Percentiles rank a stretch among this genome's conserved stretches.
phyloP scores from a whole-genome alignment of 2,329 filamentous ascomycete species.

The Cladosporium cucumerinum region DNA sequence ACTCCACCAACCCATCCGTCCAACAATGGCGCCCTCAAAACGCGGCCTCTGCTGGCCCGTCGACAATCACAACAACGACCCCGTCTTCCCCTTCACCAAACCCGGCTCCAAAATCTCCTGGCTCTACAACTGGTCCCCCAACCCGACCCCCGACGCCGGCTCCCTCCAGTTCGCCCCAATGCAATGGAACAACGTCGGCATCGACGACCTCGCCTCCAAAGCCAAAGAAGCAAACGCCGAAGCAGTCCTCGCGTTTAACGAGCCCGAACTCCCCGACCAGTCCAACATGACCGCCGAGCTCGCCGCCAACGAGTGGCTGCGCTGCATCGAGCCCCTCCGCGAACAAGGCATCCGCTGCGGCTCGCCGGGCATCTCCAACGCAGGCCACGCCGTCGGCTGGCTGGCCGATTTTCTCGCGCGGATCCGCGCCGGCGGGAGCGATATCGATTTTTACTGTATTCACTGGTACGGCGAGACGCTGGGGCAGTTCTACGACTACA shows the following conservation, averaged over 20 bases:
- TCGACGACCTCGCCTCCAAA: slow-evolving; percentile 28
- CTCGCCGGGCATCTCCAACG: slow-evolving; percentile 31
- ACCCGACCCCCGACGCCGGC: slow-evolving; percentile 23
- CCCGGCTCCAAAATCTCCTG: slow-evolving; percentile 34
- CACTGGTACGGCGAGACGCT: slow-evolving; percentile 33
- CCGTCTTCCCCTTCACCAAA: slow-evolving; percentile 31
- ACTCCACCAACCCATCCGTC: not conserved
- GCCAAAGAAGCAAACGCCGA: slow-evolving; percentile 15
- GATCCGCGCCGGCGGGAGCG: slow-evolving; percentile 26
- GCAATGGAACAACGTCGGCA: slow-evolving; percentile 34
- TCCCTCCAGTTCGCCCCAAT: slow-evolving; percentile 33
- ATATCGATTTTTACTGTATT: slow-evolving; percentile 32
- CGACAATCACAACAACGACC: slow-evolving; percentile 30
- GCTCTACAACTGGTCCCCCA: slow-evolving; percentile 36
- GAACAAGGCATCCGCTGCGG: slow-evolving; percentile 27
- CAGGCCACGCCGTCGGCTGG: slow-evolving; percentile 29
- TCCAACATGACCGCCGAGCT: slow-evolving; percentile 29
- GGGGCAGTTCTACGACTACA: slow-evolving; percentile 34
- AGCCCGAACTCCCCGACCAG: slow-evolving; percentile 34
- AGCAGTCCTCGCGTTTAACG: slow-evolving; percentile 31
- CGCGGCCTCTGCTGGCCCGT: slow-evolving; percentile 34
- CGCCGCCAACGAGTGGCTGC: slow-evolving; percentile 29
- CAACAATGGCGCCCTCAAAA: slow-evolving; percentile 21
- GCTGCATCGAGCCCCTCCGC: slow-evolving; percentile 30
- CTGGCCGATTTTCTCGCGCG: slow-evolving; percentile 27